Evolutionary conservation across 257 asterid genomes (phyloP).

Genomic region (Gentiana macrophylla): DNA sequence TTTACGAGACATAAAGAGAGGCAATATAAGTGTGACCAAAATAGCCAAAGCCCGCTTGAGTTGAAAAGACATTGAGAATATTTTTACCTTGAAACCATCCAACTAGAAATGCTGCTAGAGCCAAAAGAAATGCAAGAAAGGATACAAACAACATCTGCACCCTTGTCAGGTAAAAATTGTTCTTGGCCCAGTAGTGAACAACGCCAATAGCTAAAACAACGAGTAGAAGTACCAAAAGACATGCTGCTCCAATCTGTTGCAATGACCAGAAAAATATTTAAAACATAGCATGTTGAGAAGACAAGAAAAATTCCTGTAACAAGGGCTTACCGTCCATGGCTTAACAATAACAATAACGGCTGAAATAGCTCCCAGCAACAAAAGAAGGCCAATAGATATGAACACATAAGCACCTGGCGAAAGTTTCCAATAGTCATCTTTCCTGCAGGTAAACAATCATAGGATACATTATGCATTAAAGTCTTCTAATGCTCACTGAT

Average conservation of each 20-base stretch:
- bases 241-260: constrained; percentile 88
- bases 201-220: constrained; percentile 89
- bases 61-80: constrained; percentile 1
- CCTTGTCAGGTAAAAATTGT: constrained; percentile 93
- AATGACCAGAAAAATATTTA: constrained; percentile 8
- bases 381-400: constrained; percentile 65
- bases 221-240: constrained; percentile 83
- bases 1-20: constrained; percentile 3
- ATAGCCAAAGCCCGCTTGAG: background rate
- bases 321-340: constrained; percentile 82
- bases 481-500: constrained; percentile 10
- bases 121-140: constrained; percentile 93
- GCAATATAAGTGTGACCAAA: background rate
- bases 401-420: constrained; percentile 78
- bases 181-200: constrained; percentile 96
- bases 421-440: constrained; percentile 96
- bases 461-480: background rate
- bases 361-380: constrained; percentile 83
- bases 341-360: constrained; percentile 60
- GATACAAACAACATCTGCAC: constrained; percentile 86
- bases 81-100: constrained; percentile 77
- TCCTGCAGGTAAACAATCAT: constrained; percentile 48
- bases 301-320: constrained; percentile 6
- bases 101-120: constrained; percentile 86
- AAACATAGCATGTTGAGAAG: constrained; percentile 5